These are phyloP conservation scores for Eremomyces bilateralis DNA, from an alignment of 495 filamentous ascomycete species.

Conservation along the genomic window DNA sequence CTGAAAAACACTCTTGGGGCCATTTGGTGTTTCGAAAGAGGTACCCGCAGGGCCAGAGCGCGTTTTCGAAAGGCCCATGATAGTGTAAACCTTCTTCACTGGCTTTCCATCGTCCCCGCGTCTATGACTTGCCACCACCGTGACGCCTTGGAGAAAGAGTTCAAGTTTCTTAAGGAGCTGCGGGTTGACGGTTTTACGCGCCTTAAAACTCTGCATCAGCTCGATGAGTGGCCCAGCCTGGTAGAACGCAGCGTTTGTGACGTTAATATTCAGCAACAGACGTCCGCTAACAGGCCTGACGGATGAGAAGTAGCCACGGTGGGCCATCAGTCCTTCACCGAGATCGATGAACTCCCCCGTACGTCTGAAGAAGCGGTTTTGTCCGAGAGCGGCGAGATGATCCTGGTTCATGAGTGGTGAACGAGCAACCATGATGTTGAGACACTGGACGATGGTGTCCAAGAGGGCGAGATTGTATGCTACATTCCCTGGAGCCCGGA, in stretches of 20 bases:
- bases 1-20: slow-evolving; percentile 20
- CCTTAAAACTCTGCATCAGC: slow-evolving; percentile 11
- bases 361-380: slow-evolving; percentile 14
- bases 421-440: too few relatives aligned
- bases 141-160: slow-evolving; percentile 6
- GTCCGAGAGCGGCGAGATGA: slow-evolving; percentile 5
- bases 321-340: slow-evolving; percentile 19
- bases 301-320: slow-evolving; percentile 27
- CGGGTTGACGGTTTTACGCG: slow-evolving; percentile 1
- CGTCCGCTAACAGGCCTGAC: slow-evolving; percentile 21
- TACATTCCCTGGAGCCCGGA: too few relatives aligned
- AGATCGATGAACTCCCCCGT: slow-evolving; percentile 11
- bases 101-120: not conserved
- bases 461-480: too few relatives aligned
- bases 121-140: slow-evolving; percentile 11
- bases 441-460: too few relatives aligned
- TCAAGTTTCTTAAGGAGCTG: not conserved
- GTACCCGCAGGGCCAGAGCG: not conserved
- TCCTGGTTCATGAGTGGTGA: too few relatives aligned
- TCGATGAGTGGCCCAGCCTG: slow-evolving; percentile 10
- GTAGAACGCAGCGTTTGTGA: slow-evolving; percentile 25
- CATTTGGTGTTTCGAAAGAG: not conserved
- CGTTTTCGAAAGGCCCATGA: not conserved
- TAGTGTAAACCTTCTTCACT: not conserved
- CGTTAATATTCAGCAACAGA: slow-evolving; percentile 29